Base-by-base conservation (phyloP, 2,329 filamentous ascomycete genomes). In the Aaosphaeria pasadenensis region DNA sequence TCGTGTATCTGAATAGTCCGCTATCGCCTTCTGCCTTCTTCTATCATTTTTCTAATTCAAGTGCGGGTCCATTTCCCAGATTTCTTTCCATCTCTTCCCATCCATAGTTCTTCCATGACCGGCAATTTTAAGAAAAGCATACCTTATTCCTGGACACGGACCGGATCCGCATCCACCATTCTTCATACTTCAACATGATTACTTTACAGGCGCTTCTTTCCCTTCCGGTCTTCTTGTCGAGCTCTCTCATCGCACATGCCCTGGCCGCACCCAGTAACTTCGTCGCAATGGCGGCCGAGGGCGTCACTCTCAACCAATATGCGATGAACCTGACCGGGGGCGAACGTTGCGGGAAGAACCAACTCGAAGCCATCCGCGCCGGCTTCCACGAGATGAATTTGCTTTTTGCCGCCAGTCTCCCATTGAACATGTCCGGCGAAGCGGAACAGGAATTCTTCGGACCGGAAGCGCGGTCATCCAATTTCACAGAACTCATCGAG, bases 341-440 rank as follows among this genome's bases (percentile, higher is more conserved):
- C 36, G 64, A 69, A 50, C 55, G 56, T 11, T 69, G 66, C 42
- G 51, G 55, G 30, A 43, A 55, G 7, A 55, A 59, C 17, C 52
- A 66, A 17, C 48, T 69, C 1, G 50, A 59, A 41, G 42, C 50
- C 30, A 67, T 67, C 41, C 56, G 58, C 50, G 49, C 54, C 35
- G 63, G 66, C 48, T 69, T 69, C 49, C 45, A 58, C 31, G 64
- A 69, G 24, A 69, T 69, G 64, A 63, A 58, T 6, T 43, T 50
- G 17, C 45, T 67, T 7, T 66, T 67, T 52, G 52, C 53, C 41
- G 57, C 62, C 6, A 57, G 62, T 4, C 41, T 57, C 7, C 55
- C 55, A 6, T 58, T 60, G 38, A 56, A 67, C 28, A 53, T 52
- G 6, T 52, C 52, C 1, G 54, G 55, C 1, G 55, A 62, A 30